phyloP scores from a whole-genome alignment of 257 asterid genomes.

The Prunella vulgaris region DNA sequence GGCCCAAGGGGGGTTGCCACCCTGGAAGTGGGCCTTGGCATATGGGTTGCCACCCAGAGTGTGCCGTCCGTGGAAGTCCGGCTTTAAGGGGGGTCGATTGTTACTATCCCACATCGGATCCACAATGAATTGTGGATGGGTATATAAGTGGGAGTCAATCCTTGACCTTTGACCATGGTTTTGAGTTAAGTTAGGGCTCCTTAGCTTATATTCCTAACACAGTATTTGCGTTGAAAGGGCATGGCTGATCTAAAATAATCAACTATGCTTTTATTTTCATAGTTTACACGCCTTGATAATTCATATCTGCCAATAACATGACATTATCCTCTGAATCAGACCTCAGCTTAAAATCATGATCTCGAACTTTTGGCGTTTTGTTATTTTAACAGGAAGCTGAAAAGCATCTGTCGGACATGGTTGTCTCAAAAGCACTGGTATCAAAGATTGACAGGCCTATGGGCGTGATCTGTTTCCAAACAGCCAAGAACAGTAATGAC shows the following conservation, averaged over 20 bases:
- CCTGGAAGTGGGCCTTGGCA: no score
- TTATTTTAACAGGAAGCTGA: conserved; percentile 60
- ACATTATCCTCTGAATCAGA: not conserved
- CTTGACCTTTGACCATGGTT: no score
- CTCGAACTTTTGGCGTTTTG: not conserved
- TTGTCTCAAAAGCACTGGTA: conserved; percentile 75
- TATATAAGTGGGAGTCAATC: no score
- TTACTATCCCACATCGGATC: no score
- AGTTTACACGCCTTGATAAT: not conserved
- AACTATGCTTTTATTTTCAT: not conserved
- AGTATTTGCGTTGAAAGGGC: not conserved
- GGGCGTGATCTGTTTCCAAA: conserved; percentile 73
- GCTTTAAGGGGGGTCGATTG: no score
- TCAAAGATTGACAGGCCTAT: conserved; percentile 85
- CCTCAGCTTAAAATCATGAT: not conserved
- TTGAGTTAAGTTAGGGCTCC: no score
- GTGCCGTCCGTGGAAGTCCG: no score
- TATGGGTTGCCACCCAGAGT: no score
- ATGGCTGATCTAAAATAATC: not conserved
- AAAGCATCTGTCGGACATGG: conserved; percentile 91
- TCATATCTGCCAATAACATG: not conserved
- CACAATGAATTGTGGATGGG: no score
- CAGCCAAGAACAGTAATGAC: conserved; percentile 81
- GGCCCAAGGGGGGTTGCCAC: no score
- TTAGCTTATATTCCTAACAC: no score